Base-by-base conservation (phyloP, 768 basidiomycete genomes). In the Lentinula raphanica region DNA sequence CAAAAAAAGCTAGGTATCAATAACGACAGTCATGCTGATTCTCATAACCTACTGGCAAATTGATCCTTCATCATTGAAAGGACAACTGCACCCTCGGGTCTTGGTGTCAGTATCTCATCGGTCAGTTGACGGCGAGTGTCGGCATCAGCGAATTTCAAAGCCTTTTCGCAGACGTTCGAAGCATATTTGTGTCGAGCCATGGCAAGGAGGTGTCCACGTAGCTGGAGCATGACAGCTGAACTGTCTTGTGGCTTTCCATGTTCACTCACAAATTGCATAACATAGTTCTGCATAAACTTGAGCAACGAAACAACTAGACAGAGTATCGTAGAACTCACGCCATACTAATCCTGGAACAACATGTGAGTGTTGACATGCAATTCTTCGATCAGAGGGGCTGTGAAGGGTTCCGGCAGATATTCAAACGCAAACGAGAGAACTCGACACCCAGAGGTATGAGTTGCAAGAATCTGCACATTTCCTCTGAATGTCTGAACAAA, bases 121-220 rank as follows among this genome's bases (percentile, higher is more conserved):
- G 98, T 84, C 42, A 98, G 74, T 35, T 71, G 68, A 8, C 80
- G 81, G 45, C 92, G 86, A 60, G 80, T 86, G 9, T 87, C 85
- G 0, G 77, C 32, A 55, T 84, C 80, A 0, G 89, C 84, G 32
- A 79, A 84, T 28, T 85, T 69, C 35, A 96, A 79, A 5, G 92
- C 93, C 71, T 93, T 94, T 73, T 96, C 95, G 69, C 89, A 90
- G 19, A 98, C 96, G 66, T 99, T 98, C 5, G 94, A 97, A 5
- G 93, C 94, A 66, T 92, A 96, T 68, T 96, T 96, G 69, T 93
- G 92, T 54, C 86, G 82, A 1, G 92, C 82, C 80, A 95, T 84
- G 60, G 78, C 76, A 42, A 94, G 69, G 69, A 98, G 80, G 65
- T 91, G 87, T 3, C 92, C 92, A 8, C 79, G 82, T 51, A 98